Evolutionary conservation across 2,329 filamentous ascomycete species (phyloP), one percentile per base, ranked within the genome.

Genomic region (Botrytis squamosa): DNA sequence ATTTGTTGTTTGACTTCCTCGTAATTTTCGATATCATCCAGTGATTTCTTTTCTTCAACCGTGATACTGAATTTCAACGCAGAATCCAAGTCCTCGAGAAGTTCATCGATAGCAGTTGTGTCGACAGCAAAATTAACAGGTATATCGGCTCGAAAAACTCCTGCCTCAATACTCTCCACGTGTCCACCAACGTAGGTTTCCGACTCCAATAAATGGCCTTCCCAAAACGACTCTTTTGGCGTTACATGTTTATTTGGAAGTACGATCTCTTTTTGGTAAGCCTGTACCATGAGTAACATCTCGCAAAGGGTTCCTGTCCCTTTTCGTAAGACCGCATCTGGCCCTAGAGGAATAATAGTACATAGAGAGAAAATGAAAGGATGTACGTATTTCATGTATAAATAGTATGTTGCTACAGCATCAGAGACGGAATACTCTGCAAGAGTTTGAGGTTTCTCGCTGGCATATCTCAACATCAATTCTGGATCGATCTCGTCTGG

Each of bases 301-400:
- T 99, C 96, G 82, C 96, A 99, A n/a, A 99, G 88, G 0, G 96
- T 99, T 82, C 96, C 96, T 0, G 96, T 99, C 81, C 96, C 96
- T 83, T 99, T 99, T 77, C 96, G 90, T 79, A 98, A 83, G 1
- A 95, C 93, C 81, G 98, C 96, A 80, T 99, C 95, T 49, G 95
- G 94, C 63, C 93, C 94, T 1, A 99, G 87, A 0, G 96, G 96
- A 81, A 99, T 87, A 84, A 99, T 98, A 1, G 95, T 99, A 84
- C 96, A 99, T 0, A 99, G 86, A 1, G 97, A 98, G 87, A 99
- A 99, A 82, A 99, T 96, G 85, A 99, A 99, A 5, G 96, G 96
- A 82, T 99, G 96, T n/a, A 99, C 93, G 82, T 99, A 99, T 91
- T 99, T 99, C 97, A 99, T 99, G 87, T 99, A 99, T 75, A 99